A percentile compares a stretch with the other conserved stretches of the same genome.
Evolutionary conservation across 257 asterid species (phyloP).

Genomic region (Scutellaria baicalensis): DNA sequence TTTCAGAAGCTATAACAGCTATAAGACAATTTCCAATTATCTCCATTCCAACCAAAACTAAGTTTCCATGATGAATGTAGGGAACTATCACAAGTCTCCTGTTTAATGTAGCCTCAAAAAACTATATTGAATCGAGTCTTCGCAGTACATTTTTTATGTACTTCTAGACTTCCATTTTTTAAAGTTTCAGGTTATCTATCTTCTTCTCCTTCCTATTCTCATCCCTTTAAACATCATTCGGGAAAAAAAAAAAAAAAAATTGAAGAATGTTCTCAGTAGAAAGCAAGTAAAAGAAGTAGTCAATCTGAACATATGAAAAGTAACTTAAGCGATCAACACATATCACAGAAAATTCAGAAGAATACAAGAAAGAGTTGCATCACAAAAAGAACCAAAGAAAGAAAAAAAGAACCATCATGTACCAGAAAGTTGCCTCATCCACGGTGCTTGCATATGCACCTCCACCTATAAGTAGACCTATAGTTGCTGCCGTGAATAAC

Average conservation of each 20-base stretch:
- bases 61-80: neutral
- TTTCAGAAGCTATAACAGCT: neutral
- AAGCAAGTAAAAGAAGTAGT: neutral
- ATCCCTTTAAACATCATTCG: neutral
- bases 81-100: neutral
- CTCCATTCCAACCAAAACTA: neutral
- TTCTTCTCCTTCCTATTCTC: neutral
- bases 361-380: slow-evolving; percentile 12
- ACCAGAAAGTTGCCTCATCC: slow-evolving; percentile 98
- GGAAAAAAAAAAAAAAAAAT: neutral
- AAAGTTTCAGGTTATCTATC: neutral
- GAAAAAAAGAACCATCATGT: neutral
- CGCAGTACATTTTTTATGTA: neutral
- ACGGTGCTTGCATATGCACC: slow-evolving; percentile 98
- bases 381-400: neutral
- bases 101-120: neutral
- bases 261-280: neutral
- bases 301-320: neutral
- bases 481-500: slow-evolving; percentile 73
- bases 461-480: slow-evolving; percentile 88
- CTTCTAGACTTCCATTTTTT: neutral
- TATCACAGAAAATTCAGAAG: neutral
- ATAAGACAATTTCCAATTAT: neutral
- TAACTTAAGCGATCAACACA: neutral
- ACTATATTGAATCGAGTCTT: neutral